A percentile compares a stretch with the other conserved stretches of the same genome.
Conservation (phyloP, 257 asterid genomes). For the Petunia secreta region DNA sequence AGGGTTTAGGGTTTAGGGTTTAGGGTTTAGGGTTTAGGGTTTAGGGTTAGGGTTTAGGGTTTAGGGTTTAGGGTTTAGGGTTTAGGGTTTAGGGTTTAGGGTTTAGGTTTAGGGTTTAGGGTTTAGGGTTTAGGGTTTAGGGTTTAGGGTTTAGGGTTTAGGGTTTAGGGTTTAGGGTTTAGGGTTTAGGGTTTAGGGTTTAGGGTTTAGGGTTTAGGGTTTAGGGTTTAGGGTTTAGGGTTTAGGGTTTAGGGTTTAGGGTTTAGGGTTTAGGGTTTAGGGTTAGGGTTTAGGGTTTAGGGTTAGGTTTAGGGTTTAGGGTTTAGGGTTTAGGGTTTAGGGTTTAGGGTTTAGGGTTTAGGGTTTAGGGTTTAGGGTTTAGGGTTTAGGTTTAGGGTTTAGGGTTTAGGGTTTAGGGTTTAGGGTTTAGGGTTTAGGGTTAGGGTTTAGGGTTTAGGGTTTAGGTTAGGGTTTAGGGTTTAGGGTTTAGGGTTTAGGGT, state of each 20-base stretch:
- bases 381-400: constrained; percentile 24
- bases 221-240: constrained; percentile 22
- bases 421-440: constrained; percentile 25
- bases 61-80: constrained; percentile 15
- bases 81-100: constrained; percentile 17
- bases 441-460: constrained; percentile 23
- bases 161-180: constrained; percentile 24
- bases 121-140: constrained; percentile 24
- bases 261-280: constrained; percentile 11
- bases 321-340: constrained; percentile 24
- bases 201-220: constrained; percentile 25
- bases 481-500: constrained; percentile 25
- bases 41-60: constrained; percentile 17
- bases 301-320: not conserved
- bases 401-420: constrained; percentile 25
- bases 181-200: constrained; percentile 23
- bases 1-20: constrained; percentile 21
- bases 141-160: constrained; percentile 23
- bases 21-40: constrained; percentile 12
- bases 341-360: constrained; percentile 24
- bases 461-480: constrained; percentile 24
- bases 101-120: constrained; percentile 22
- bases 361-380: constrained; percentile 25
- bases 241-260: constrained; percentile 18
- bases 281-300: constrained; percentile 9